Conservation (phyloP, 768 basidiomycete genomes). For the Artomyces pyxidatus region DNA sequence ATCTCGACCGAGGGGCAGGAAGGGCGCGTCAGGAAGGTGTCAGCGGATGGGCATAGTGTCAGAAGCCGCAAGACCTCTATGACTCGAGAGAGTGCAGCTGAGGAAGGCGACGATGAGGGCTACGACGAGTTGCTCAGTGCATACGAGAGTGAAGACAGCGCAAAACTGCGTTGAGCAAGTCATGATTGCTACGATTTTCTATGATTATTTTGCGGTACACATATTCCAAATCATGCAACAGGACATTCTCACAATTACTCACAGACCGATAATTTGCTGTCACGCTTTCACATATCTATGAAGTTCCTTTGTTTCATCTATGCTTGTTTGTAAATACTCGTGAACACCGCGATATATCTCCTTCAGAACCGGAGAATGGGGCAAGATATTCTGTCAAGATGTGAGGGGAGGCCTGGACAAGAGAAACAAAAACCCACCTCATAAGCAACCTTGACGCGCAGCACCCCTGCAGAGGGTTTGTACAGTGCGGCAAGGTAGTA, state of each 20-base stretch:
- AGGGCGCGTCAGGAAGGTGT: slow-evolving; percentile 21
- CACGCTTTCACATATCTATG: slow-evolving; percentile 4
- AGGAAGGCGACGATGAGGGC: slow-evolving; percentile 70
- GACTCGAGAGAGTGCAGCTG: slow-evolving; percentile 49
- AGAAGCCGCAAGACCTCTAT: slow-evolving; percentile 18
- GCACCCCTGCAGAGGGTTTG: slow-evolving; percentile 20
- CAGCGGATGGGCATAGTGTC: slow-evolving; percentile 20
- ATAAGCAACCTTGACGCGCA: slow-evolving; percentile 46
- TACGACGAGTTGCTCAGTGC: slow-evolving; percentile 74
- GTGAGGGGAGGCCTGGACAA: no score
- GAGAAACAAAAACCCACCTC: slow-evolving; percentile 35
- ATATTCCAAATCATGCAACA: no score
- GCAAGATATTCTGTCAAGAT: slow-evolving; percentile 47
- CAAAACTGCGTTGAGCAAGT: slow-evolving; percentile 16
- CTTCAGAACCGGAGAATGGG: slow-evolving; percentile 51
- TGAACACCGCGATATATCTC: slow-evolving; percentile 57
- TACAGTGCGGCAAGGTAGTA: slow-evolving; percentile 55
- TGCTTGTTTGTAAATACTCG: slow-evolving; percentile 22
- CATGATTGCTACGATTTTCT: no score
- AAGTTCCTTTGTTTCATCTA: slow-evolving; percentile 1
- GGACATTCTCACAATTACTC: no score
- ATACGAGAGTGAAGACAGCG: slow-evolving; percentile 68
- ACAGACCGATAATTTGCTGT: neutral
- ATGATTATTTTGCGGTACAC: no score
- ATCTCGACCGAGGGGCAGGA: slow-evolving; percentile 1